Percentiles rank a stretch among this genome's conserved stretches.
Evolutionary conservation across 1,284 basidiomycete genomes (phyloP).

Genomic region (Tremellales sp.): DNA sequence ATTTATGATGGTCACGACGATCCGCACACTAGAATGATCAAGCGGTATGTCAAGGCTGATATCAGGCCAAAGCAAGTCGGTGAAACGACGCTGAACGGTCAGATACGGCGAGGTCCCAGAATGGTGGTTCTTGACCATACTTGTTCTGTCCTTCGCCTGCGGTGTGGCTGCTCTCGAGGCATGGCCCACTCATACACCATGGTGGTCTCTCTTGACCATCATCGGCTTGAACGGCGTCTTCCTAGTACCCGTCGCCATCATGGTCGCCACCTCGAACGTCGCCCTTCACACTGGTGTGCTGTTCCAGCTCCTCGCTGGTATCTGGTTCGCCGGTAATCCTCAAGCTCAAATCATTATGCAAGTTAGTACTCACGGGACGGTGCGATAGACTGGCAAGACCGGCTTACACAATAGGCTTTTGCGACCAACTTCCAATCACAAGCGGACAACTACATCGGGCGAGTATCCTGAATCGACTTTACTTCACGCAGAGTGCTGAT

Average conservation of each 20-base stretch:
- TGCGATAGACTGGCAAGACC: too few relatives aligned
- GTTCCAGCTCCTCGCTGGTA: constrained; percentile 42
- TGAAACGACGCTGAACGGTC: too few relatives aligned
- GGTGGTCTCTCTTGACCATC: constrained; percentile 49
- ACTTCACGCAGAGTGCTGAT: too few relatives aligned
- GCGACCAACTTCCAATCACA: constrained; percentile 49
- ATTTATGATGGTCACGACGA: background rate
- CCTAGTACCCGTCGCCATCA: constrained; percentile 49
- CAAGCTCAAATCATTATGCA: constrained; percentile 62
- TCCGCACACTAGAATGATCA: background rate
- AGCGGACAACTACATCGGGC: constrained; percentile 50
- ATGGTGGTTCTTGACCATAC: constrained; percentile 70
- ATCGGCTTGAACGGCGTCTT: constrained; percentile 21
- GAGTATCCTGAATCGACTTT: too few relatives aligned
- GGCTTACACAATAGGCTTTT: too few relatives aligned
- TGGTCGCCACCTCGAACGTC: constrained; percentile 55
- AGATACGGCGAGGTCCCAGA: constrained; percentile 69
- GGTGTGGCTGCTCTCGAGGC: constrained; percentile 32
- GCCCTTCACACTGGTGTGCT: constrained; percentile 1
- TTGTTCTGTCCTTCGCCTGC: constrained; percentile 55
- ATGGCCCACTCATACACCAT: constrained; percentile 65
- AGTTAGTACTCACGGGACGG: too few relatives aligned
- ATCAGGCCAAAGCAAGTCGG: too few relatives aligned
- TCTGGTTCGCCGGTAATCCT: constrained; percentile 53
- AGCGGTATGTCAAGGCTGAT: constrained; percentile 17